These are phyloP conservation scores for Paramecium octaurelia DNA, from an alignment of 73 alveolate genomes.

Conservation along the genomic window DNA sequence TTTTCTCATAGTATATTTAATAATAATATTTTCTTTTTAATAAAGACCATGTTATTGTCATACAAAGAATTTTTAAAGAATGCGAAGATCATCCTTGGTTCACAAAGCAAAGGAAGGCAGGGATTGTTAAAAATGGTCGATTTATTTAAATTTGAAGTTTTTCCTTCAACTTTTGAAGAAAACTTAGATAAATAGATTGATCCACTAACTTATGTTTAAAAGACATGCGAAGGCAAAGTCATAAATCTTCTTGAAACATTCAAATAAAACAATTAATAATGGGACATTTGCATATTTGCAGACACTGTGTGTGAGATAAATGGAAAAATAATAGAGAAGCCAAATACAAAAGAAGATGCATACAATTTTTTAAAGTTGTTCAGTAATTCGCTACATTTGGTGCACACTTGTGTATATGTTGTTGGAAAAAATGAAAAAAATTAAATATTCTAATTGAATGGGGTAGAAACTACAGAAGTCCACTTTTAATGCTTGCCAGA, in stretches of 20 bases:
- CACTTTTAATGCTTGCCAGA: not conserved
- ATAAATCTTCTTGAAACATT: not conserved
- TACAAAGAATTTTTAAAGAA: not conserved
- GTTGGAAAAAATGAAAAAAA: not conserved
- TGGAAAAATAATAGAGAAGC: not conserved
- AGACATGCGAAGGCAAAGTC: not conserved
- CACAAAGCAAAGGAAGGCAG: not conserved
- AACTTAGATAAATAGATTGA: not conserved
- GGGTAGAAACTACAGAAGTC: not conserved
- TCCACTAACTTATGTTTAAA: not conserved
- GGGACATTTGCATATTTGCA: slow-evolving; percentile 5
- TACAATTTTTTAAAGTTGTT: not conserved
- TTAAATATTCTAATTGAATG: not conserved
- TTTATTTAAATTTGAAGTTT: not conserved
- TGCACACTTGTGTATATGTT: not conserved
- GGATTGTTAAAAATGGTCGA: not conserved
- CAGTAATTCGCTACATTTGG: not conserved
- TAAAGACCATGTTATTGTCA: not conserved
- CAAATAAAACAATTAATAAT: not conserved
- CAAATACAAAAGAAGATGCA: not conserved
- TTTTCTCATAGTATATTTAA: not conserved
- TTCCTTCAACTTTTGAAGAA: not conserved
- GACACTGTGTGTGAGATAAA: slow-evolving; percentile 5
- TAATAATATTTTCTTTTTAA: not conserved
- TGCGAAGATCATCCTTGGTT: not conserved